Percentiles rank a stretch among this genome's conserved stretches.
Conservation (phyloP, 306 rosid species). For the Coriaria nepalensis region DNA sequence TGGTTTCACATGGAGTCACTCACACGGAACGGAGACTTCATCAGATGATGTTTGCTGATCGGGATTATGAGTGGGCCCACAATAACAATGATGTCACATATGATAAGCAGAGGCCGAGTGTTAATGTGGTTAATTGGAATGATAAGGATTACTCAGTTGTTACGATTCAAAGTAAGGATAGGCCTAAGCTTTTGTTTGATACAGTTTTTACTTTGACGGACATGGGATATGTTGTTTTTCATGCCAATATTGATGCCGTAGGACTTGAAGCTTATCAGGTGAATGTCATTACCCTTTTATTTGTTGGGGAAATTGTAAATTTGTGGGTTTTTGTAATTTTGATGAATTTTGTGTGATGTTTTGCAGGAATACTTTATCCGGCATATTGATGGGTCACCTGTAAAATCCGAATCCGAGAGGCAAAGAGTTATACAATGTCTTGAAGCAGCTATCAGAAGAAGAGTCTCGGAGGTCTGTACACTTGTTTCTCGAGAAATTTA, state of each 20-base stretch:
- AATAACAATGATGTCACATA: constrained; percentile 27
- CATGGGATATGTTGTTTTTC: constrained; percentile 90
- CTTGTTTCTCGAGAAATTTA: background rate
- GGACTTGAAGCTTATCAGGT: constrained; percentile 94
- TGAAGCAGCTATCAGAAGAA: constrained; percentile 90
- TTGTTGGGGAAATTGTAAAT: background rate
- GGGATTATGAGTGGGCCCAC: constrained; percentile 55
- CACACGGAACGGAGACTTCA: constrained; percentile 90
- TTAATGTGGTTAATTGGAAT: constrained; percentile 64
- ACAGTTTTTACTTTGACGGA: constrained; percentile 93
- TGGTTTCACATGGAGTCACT: constrained; percentile 49
- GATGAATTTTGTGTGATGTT: constrained; percentile 18
- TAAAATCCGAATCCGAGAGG: constrained; percentile 93
- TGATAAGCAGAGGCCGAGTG: constrained; percentile 66
- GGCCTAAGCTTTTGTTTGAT: constrained; percentile 92
- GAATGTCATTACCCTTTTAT: constrained; percentile 6
- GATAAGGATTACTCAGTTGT: constrained; percentile 84
- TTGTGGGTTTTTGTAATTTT: constrained; percentile 1
- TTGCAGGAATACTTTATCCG: constrained; percentile 79
- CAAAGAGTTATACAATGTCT: constrained; percentile 87
- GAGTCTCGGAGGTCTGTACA: constrained; percentile 68
- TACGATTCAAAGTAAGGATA: constrained; percentile 60
- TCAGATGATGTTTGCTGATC: constrained; percentile 94
- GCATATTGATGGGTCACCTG: constrained; percentile 92
- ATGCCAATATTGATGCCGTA: constrained; percentile 72